A percentile compares a stretch with the other conserved stretches of the same genome.
Evolutionary conservation across 257 asterid genomes (phyloP).

Genomic region (Jacaranda copaia): DNA sequence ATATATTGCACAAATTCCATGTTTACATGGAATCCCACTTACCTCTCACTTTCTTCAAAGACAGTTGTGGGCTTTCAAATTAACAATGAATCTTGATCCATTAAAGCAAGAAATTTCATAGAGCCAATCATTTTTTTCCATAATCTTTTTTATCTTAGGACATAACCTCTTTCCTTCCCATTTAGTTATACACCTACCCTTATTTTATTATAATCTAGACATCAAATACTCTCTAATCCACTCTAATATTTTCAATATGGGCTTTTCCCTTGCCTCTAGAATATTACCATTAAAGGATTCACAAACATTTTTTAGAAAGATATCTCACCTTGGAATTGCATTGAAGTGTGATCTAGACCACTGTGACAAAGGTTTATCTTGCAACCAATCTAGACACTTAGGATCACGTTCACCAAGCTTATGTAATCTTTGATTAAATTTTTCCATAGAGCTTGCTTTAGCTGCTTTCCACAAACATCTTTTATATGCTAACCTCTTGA

Average conservation of each 20-base stretch:
- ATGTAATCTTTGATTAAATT: not conserved
- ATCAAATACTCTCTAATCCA: not conserved
- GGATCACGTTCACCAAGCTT: not conserved
- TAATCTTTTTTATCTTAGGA: not conserved
- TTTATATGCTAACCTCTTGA: not conserved
- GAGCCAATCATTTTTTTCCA: not conserved
- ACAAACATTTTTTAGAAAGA: not conserved
- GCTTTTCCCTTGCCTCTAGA: not conserved
- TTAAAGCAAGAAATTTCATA: not conserved
- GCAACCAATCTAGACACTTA: not conserved
- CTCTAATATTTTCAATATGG: not conserved
- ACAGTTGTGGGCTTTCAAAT: not conserved
- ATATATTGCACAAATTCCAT: not conserved
- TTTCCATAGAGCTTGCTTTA: not conserved
- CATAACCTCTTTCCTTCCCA: not conserved
- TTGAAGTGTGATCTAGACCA: not conserved
- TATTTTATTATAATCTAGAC: not conserved
- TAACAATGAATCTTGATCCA: not conserved
- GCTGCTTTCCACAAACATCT: not conserved
- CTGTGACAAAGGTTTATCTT: not conserved
- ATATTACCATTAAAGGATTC: not conserved
- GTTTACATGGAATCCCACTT: not conserved
- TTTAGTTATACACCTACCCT: not conserved
- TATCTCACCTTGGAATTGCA: not conserved
- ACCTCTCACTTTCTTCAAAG: not conserved